Conservation (phyloP, 176 grass and related monocot species). For the Chrysopogon serrulatus region DNA sequence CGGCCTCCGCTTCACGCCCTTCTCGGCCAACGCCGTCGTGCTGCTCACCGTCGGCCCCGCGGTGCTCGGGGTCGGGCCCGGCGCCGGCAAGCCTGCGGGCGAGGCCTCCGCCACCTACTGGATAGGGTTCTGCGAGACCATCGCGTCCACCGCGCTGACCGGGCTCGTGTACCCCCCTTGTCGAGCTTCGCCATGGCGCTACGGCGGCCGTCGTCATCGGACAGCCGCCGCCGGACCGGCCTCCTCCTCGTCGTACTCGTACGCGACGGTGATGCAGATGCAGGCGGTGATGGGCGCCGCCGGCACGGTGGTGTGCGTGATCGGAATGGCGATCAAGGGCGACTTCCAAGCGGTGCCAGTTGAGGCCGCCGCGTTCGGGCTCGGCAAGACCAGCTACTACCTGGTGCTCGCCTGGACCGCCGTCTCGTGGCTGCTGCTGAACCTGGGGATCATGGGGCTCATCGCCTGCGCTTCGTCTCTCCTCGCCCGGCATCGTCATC, state of each 20-base stretch:
- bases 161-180: conserved; percentile 55
- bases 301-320: too few species aligned
- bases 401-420: too few species aligned
- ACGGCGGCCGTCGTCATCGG: conserved; percentile 3
- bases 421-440: too few species aligned
- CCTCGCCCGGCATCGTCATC: conserved; percentile 55
- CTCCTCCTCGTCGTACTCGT: not conserved
- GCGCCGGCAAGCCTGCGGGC: conserved; percentile 21
- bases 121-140: conserved; percentile 34
- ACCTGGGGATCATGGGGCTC: conserved; percentile 63
- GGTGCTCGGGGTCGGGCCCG: conserved; percentile 44
- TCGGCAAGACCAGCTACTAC: too few species aligned
- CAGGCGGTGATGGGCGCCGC: too few species aligned
- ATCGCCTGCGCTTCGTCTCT: conserved; percentile 55
- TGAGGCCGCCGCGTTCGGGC: too few species aligned
- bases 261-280: conserved; percentile 54
- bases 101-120: too few species aligned
- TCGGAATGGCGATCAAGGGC: too few species aligned
- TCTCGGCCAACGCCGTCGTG: conserved; percentile 61
- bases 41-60: conserved; percentile 59
- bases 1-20: conserved; percentile 59
- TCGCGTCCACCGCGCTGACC: conserved; percentile 41
- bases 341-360: too few species aligned
- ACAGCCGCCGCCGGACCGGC: not conserved
- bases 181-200: conserved; percentile 49